These are phyloP conservation scores for Xylaria polymorpha DNA, from an alignment of 2,329 filamentous ascomycete genomes.

Conservation along the genomic window DNA sequence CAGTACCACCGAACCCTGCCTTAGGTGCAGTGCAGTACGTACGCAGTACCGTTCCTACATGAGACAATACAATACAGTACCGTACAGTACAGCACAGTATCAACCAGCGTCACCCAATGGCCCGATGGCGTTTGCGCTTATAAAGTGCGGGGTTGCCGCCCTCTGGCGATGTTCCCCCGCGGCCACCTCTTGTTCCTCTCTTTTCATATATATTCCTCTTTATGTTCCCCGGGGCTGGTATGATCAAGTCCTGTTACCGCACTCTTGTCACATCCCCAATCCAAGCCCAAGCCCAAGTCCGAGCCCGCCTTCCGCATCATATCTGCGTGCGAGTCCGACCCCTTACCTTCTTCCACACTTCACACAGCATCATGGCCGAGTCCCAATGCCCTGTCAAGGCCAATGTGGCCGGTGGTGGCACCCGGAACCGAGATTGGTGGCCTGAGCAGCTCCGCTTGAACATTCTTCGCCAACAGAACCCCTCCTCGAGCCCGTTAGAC, in stretches of 20 bases:
- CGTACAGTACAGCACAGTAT: neutral
- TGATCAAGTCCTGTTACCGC: neutral
- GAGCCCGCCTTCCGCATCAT: neutral
- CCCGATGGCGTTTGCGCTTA: slow-evolving; percentile 29
- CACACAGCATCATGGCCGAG: slow-evolving; percentile 36
- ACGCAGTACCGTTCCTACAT: too few species aligned
- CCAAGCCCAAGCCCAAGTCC: neutral
- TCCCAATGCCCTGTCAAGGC: slow-evolving; percentile 37
- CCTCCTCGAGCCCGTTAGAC: slow-evolving; percentile 71
- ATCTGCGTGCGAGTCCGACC: slow-evolving; percentile 8
- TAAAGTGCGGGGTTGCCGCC: slow-evolving; percentile 41
- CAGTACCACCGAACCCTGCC: too few species aligned
- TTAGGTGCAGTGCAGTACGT: too few species aligned
- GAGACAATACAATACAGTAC: too few species aligned
- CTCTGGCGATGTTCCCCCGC: slow-evolving; percentile 11
- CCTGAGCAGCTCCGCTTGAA: slow-evolving; percentile 74
- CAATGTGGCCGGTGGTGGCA: slow-evolving; percentile 70
- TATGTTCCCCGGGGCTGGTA: slow-evolving; percentile 3
- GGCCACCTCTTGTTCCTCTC: neutral
- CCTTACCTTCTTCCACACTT: slow-evolving; percentile 3
- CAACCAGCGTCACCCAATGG: slow-evolving; percentile 33
- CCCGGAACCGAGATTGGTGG: slow-evolving; percentile 79
- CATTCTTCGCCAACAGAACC: slow-evolving; percentile 78
- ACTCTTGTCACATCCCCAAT: neutral
- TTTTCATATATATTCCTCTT: neutral